Conservation (phyloP, 2,329 filamentous ascomycete genomes). For the Arthrobotrys pseudoclavata region DNA sequence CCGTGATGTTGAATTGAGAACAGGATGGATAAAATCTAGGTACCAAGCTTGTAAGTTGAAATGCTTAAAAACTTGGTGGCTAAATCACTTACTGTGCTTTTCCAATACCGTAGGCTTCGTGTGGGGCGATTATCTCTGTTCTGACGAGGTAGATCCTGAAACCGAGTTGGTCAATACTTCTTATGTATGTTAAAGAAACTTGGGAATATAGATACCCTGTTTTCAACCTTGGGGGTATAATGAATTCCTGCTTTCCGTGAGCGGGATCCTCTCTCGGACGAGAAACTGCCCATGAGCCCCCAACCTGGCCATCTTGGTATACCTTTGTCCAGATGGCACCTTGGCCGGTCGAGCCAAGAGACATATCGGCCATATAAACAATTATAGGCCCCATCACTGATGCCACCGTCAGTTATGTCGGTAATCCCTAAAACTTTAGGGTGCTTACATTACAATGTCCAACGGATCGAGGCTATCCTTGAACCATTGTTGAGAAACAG, state of each 20-base stretch:
- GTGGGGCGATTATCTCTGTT: constrained; percentile 68
- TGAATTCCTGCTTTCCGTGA: constrained; percentile 32
- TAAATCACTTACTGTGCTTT: constrained; percentile 32
- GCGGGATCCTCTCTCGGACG: no score
- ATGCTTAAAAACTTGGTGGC: background rate
- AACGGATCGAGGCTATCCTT: no score
- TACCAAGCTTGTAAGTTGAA: constrained; percentile 17
- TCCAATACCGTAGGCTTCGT: constrained; percentile 65
- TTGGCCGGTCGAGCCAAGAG: no score
- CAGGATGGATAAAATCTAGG: constrained; percentile 67
- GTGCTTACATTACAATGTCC: no score
- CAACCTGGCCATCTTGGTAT: no score
- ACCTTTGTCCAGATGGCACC: no score
- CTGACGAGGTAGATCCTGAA: constrained; percentile 67
- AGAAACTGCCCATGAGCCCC: no score
- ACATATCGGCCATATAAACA: no score
- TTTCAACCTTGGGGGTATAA: constrained; percentile 20
- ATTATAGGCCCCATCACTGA: no score
- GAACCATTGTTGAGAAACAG: no score
- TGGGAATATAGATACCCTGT: background rate
- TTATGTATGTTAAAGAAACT: background rate
- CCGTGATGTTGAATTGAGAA: constrained; percentile 67
- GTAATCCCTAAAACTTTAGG: no score
- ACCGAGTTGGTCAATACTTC: background rate
- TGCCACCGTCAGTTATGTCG: no score